A percentile compares a stretch with the other conserved stretches of the same genome.
Evolutionary conservation across 305 asterid genomes (phyloP).

Genomic region (Solanum hybrid): DNA sequence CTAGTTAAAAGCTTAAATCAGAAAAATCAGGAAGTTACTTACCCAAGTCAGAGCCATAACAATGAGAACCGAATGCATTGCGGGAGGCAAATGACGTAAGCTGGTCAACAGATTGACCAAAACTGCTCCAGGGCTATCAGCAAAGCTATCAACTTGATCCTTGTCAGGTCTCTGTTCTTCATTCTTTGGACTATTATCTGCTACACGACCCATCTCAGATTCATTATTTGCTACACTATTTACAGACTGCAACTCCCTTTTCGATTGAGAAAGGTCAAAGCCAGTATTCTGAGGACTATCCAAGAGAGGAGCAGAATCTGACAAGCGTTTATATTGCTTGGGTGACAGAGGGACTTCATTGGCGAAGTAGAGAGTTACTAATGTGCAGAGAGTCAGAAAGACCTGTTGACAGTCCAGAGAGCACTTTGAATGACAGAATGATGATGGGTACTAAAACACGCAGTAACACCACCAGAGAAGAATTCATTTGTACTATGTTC

Average conservation of each 20-base stretch:
- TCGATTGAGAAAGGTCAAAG: conserved; percentile 36
- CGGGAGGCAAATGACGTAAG: conserved; percentile 93
- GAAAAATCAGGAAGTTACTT: conserved; percentile 4
- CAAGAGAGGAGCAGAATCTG: conserved; percentile 94
- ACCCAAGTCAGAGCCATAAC: conserved; percentile 99
- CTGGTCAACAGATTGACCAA: conserved; percentile 88
- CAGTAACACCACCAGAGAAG: background rate
- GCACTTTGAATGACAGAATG: conserved; percentile 13
- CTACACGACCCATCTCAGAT: conserved; percentile 30
- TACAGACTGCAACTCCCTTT: conserved; percentile 17
- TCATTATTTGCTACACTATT: conserved; percentile 23
- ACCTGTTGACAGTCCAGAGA: conserved; percentile 32
- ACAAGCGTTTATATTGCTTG: conserved; percentile 33
- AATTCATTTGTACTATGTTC: background rate
- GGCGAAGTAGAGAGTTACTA: conserved; percentile 86
- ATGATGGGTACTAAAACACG: background rate
- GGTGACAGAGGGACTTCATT: conserved; percentile 68
- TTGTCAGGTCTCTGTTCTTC: conserved; percentile 38
- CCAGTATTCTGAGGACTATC: conserved; percentile 38
- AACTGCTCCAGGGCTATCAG: conserved; percentile 95
- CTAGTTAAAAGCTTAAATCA: background rate
- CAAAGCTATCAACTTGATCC: conserved; percentile 33
- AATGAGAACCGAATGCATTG: conserved; percentile 86
- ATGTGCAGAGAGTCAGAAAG: conserved; percentile 68
- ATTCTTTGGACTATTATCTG: conserved; percentile 20